These are phyloP conservation scores for Acrodontium crateriforme DNA, from an alignment of 2,329 filamentous ascomycete species.

Conservation along the genomic window DNA sequence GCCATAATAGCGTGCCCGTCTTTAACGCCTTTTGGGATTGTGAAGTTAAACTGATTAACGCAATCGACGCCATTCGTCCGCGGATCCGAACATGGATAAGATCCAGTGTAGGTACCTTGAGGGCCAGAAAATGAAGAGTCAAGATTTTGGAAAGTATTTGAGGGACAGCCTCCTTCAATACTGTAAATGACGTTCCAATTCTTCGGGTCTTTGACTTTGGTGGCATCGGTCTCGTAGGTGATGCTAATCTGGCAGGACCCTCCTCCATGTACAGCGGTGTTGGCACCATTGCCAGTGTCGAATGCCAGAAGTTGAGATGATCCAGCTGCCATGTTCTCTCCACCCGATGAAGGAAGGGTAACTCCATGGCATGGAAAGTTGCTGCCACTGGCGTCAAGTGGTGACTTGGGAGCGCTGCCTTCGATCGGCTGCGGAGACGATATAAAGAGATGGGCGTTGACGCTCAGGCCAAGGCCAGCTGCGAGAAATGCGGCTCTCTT, in stretches of 20 bases:
- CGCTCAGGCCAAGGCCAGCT: slow-evolving; percentile 41
- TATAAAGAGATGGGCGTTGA: slow-evolving; percentile 67
- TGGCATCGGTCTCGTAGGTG: slow-evolving; percentile 61
- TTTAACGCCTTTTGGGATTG: slow-evolving; percentile 56
- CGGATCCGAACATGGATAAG: slow-evolving; percentile 5
- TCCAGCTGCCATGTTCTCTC: slow-evolving; percentile 48
- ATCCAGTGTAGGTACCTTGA: slow-evolving; percentile 13
- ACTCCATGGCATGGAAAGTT: slow-evolving; percentile 76
- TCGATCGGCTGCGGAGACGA: slow-evolving; percentile 50
- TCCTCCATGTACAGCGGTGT: slow-evolving; percentile 70
- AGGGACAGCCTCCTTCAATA: slow-evolving; percentile 73
- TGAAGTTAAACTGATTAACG: slow-evolving; percentile 51
- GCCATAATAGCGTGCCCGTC: slow-evolving; percentile 68
- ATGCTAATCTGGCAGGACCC: slow-evolving; percentile 85
- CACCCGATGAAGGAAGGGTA: slow-evolving; percentile 30
- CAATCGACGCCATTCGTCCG: slow-evolving; percentile 12
- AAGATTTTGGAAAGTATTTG: slow-evolving; percentile 43
- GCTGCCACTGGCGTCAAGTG: slow-evolving; percentile 44
- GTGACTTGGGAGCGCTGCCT: slow-evolving; percentile 41
- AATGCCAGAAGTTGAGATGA: slow-evolving; percentile 49
- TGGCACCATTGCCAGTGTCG: slow-evolving; percentile 32
- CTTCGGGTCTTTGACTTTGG: slow-evolving; percentile 38
- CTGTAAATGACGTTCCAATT: slow-evolving; percentile 84
- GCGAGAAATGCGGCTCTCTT: slow-evolving; percentile 32
- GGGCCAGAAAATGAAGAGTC: slow-evolving; percentile 20